phyloP scores from a whole-genome alignment of 257 asterid genomes.

The Nemophila menziesii region DNA sequence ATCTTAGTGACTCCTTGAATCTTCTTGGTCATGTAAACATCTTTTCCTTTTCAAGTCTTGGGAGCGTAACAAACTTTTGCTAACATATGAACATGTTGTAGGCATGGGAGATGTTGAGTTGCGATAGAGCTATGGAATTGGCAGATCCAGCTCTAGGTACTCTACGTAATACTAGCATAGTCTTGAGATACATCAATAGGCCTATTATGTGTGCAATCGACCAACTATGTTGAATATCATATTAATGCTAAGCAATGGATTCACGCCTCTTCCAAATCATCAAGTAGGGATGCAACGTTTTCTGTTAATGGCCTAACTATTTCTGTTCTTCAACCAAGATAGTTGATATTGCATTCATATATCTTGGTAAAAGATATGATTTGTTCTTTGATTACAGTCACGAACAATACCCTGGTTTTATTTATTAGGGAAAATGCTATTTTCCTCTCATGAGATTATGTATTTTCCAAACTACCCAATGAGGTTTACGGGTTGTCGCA shows the following conservation, averaged over 20 bases:
- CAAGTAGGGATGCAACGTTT: not conserved
- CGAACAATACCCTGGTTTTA: too few relatives aligned
- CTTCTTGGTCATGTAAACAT: constrained; percentile 31
- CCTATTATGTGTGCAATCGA: constrained; percentile 31
- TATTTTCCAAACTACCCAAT: too few relatives aligned
- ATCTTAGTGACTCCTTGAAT: constrained; percentile 17
- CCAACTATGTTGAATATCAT: constrained; percentile 26
- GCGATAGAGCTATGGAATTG: constrained; percentile 19
- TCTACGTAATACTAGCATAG: constrained; percentile 1
- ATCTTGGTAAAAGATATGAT: too few relatives aligned
- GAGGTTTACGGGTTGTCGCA: too few relatives aligned
- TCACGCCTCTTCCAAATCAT: constrained; percentile 11
- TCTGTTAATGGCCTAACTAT: constrained; percentile 27
- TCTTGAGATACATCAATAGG: constrained; percentile 30
- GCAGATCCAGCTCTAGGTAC: constrained; percentile 19
- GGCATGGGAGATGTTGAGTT: constrained; percentile 38
- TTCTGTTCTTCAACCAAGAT: constrained; percentile 24
- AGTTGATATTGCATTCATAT: too few relatives aligned
- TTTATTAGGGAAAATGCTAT: too few relatives aligned
- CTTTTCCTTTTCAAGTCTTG: not conserved
- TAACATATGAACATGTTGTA: constrained; percentile 2
- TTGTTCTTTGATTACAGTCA: too few relatives aligned
- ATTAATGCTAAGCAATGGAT: constrained; percentile 27
- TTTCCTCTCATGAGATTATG: too few relatives aligned
- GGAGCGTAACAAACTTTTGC: not conserved